Percentiles rank a stretch among this genome's conserved stretches.
These are phyloP conservation scores for Pseudonitzschia multistriata DNA, from an alignment of 108 stramenopile species.

Conservation along the genomic window DNA sequence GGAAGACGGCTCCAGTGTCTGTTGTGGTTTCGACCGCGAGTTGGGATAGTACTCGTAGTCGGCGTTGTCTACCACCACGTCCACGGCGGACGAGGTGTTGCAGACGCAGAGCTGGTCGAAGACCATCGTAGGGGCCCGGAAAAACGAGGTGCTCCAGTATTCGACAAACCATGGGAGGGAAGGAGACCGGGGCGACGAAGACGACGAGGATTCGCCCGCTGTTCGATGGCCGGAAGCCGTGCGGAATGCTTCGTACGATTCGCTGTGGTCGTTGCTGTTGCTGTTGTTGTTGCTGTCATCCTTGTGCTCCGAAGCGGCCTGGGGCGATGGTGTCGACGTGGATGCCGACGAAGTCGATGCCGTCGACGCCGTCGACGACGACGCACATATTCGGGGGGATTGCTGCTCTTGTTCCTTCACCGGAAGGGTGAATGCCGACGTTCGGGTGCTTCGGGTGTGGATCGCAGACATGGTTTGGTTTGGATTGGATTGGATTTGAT, in stretches of 20 bases:
- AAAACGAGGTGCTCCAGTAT: neutral
- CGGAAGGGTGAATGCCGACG: neutral
- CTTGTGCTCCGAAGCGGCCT: too few species aligned
- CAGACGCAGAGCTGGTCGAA: neutral
- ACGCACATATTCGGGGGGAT: too few species aligned
- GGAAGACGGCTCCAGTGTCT: neutral
- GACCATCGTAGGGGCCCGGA: neutral
- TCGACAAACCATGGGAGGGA: slow-evolving; percentile 1
- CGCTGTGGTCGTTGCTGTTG: neutral
- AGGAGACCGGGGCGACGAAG: neutral
- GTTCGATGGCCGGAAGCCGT: neutral
- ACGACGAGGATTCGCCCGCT: neutral
- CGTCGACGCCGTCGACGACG: neutral
- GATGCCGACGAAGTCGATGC: too few species aligned
- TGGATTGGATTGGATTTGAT: neutral
- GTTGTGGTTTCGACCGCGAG: too few species aligned
- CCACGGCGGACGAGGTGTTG: neutral
- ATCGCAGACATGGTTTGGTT: neutral
- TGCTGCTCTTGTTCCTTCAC: neutral
- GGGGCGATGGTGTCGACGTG: too few species aligned
- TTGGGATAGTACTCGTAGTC: too few species aligned
- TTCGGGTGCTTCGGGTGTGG: neutral
- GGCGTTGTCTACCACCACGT: too few species aligned
- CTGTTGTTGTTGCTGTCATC: neutral
- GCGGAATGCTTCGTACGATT: neutral